A percentile compares a stretch with the other conserved stretches of the same genome.
These are phyloP conservation scores for Hygrocybe punicea DNA, from an alignment of 768 basidiomycete genomes.

Conservation along the genomic window DNA sequence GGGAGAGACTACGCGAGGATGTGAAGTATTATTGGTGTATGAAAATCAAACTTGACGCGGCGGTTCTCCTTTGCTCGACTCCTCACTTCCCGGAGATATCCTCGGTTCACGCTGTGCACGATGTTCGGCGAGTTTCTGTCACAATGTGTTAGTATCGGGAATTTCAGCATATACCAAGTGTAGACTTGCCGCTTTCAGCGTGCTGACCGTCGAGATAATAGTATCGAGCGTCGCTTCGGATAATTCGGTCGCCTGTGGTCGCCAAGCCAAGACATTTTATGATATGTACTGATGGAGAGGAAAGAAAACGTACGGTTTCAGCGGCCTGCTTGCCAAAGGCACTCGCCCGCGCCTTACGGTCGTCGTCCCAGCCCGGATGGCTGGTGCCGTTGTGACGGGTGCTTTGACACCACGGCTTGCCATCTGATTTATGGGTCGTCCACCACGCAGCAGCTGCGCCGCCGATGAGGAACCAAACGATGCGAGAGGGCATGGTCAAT, in stretches of 20 bases:
- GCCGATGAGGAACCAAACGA: not conserved
- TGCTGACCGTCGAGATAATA: constrained; percentile 7
- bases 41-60: not conserved
- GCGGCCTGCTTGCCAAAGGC: not conserved
- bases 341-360: not conserved
- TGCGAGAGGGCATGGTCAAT: not conserved
- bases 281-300: not conserved
- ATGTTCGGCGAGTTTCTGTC: constrained; percentile 6
- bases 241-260: constrained; percentile 8
- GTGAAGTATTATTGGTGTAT: too few relatives aligned
- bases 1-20: too few relatives aligned
- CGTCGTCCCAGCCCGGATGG: not conserved
- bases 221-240: constrained; percentile 14
- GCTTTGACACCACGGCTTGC: not conserved
- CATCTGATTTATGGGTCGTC: not conserved
- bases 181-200: constrained; percentile 11
- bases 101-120: constrained; percentile 3
- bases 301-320: not conserved
- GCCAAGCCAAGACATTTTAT: not conserved
- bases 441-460: not conserved
- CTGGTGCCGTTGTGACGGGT: not conserved
- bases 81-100: not conserved
- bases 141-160: not conserved
- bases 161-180: not conserved
- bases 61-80: not conserved